Percentiles rank a stretch among this genome's conserved stretches.
Conservation (phyloP, 345 rosid genomes). For the Sonneratia caseolaris region DNA sequence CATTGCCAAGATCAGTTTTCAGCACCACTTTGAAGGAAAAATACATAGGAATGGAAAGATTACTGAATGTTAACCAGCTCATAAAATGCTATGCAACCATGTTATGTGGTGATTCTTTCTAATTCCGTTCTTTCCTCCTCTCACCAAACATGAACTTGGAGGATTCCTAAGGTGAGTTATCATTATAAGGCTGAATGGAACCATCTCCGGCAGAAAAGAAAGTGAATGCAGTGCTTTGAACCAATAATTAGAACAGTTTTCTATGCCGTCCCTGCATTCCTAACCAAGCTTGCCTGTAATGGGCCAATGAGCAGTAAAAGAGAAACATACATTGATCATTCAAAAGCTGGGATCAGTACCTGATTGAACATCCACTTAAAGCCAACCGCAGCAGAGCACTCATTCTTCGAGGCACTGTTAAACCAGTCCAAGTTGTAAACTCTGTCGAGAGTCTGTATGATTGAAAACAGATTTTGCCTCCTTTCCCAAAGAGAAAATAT, state of each 20-base stretch:
- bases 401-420: conserved; percentile 86
- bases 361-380: conserved; percentile 99
- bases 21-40: background rate
- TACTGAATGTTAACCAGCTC: background rate
- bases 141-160: background rate
- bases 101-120: background rate
- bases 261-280: background rate
- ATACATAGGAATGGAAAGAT: background rate
- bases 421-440: conserved; percentile 90
- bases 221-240: background rate
- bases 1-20: background rate
- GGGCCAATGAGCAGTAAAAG: background rate
- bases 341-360: conserved; percentile 23
- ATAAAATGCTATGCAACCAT: background rate
- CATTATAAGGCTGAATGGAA: background rate
- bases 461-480: conserved; percentile 55
- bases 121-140: background rate
- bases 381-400: conserved; percentile 92
- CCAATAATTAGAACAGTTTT: background rate
- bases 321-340: background rate
- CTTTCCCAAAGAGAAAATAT: conserved; percentile 58
- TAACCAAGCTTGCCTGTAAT: too few relatives aligned
- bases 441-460: conserved; percentile 53
- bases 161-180: background rate
- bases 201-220: background rate